Conservation (phyloP, 371 early-diverging fungal species). For the Mucor sp. region DNA sequence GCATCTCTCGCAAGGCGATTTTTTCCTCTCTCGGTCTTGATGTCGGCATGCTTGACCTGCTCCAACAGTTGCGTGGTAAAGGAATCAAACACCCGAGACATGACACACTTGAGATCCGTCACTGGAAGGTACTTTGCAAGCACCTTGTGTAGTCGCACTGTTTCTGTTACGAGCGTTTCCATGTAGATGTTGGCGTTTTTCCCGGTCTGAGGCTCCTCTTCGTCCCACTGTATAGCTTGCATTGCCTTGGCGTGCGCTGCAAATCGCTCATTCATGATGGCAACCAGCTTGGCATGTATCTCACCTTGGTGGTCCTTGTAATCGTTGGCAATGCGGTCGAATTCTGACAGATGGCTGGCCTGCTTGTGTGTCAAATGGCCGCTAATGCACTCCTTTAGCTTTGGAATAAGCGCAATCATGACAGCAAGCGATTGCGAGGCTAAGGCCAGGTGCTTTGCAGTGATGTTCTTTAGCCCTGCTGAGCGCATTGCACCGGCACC, state of each 20-base stretch:
- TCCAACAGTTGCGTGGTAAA: conserved; percentile 78
- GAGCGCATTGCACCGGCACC: conserved; percentile 96
- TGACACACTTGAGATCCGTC: conserved; percentile 65
- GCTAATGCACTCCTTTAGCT: conserved; percentile 71
- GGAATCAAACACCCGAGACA: conserved; percentile 72
- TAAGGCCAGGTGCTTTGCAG: conserved; percentile 92
- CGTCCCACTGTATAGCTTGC: conserved; percentile 73
- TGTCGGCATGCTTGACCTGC: conserved; percentile 63
- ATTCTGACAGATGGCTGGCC: conserved; percentile 76
- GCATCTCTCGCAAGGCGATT: conserved; percentile 76
- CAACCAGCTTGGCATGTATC: conserved; percentile 83
- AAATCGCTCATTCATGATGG: conserved; percentile 92
- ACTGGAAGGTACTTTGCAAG: conserved; percentile 77
- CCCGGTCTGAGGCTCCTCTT: conserved; percentile 46
- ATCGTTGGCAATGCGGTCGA: conserved; percentile 82
- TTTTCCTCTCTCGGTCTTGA: conserved; percentile 79
- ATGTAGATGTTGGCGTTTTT: conserved; percentile 64
- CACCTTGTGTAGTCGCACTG: conserved; percentile 87
- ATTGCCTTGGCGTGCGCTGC: conserved; percentile 73
- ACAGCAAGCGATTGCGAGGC: conserved; percentile 90
- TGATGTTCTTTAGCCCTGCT: conserved; percentile 93
- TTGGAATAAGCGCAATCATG: conserved; percentile 84
- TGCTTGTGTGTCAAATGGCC: conserved; percentile 75
- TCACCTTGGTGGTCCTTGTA: conserved; percentile 87
- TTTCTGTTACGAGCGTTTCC: conserved; percentile 90